Evolutionary conservation across 1,284 basidiomycete species (phyloP).

Genomic region (Xerocomus cyaneibrunnescens): DNA sequence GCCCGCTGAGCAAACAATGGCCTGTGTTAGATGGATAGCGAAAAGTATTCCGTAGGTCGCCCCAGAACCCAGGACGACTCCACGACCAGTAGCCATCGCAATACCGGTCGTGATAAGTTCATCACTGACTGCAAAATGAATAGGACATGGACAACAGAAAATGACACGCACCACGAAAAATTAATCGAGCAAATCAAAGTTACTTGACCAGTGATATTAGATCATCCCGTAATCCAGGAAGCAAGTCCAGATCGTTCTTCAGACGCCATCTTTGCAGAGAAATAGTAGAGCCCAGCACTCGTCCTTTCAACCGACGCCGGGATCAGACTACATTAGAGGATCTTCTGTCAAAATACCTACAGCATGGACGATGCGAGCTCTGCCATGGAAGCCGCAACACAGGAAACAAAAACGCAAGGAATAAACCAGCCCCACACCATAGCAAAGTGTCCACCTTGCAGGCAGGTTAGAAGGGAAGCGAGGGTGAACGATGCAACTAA

Average conservation of each 20-base stretch:
- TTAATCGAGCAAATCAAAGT: conserved; percentile 68
- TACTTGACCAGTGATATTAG: conserved; percentile 54
- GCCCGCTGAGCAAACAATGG: conserved; percentile 63
- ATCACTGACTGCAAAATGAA: conserved; percentile 36
- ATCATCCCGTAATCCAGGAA: conserved; percentile 50
- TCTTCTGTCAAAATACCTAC: no score
- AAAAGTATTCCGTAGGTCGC: conserved; percentile 62
- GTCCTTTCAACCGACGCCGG: no score
- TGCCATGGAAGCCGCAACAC: conserved; percentile 61
- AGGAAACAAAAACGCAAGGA: conserved; percentile 60
- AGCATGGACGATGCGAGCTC: conserved; percentile 69
- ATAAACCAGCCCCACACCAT: conserved; percentile 76
- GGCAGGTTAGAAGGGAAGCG: no score
- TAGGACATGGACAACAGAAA: neutral
- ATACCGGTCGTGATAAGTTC: conserved; percentile 71
- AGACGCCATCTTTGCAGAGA: no score
- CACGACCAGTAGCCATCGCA: conserved; percentile 55
- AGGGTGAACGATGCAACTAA: conserved; percentile 19
- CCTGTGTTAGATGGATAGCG: conserved; percentile 58
- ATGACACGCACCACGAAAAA: conserved; percentile 50
- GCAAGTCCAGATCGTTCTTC: neutral
- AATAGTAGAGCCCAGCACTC: no score
- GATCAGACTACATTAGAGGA: no score
- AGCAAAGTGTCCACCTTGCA: conserved; percentile 70
- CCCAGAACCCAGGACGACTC: conserved; percentile 47